Evolutionary conservation across 257 asterid species (phyloP).

Genomic region (Rhazya stricta): DNA sequence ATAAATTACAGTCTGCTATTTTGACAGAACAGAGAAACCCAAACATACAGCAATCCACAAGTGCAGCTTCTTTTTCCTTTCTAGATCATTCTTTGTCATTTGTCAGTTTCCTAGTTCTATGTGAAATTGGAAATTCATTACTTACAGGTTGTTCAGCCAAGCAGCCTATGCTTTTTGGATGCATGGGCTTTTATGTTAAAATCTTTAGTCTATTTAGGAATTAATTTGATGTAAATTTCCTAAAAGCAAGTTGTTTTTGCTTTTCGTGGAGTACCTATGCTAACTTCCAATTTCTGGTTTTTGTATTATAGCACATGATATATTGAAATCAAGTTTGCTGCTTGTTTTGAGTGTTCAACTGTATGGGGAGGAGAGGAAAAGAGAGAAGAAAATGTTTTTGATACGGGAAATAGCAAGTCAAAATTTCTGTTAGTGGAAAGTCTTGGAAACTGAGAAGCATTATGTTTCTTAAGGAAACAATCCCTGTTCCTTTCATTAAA

Average conservation of each 20-base stretch:
- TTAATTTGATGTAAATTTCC: neutral
- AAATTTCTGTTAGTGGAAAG: neutral
- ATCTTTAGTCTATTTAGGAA: neutral
- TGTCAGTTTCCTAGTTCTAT: neutral
- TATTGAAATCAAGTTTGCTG: neutral
- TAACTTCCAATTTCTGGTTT: conserved; percentile 1
- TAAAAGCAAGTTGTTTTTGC: neutral
- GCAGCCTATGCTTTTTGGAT: neutral
- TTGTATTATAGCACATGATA: neutral
- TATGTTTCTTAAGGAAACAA: neutral
- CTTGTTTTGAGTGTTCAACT: conserved; percentile 1
- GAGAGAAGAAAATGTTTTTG: neutral
- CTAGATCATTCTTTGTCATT: neutral
- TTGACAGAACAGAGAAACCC: neutral
- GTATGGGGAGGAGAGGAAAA: neutral
- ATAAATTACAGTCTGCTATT: neutral
- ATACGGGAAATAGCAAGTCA: neutral
- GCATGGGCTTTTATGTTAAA: neutral
- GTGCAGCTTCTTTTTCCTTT: neutral
- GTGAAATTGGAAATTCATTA: neutral
- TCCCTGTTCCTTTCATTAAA: neutral
- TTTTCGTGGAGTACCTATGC: neutral
- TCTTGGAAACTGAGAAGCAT: neutral
- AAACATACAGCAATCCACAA: neutral
- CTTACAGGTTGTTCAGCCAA: neutral